A percentile compares a stretch with the other conserved stretches of the same genome.
Evolutionary conservation across 805 yeast species (phyloP).

Genomic region (Wickerhamomyces silvicola): DNA sequence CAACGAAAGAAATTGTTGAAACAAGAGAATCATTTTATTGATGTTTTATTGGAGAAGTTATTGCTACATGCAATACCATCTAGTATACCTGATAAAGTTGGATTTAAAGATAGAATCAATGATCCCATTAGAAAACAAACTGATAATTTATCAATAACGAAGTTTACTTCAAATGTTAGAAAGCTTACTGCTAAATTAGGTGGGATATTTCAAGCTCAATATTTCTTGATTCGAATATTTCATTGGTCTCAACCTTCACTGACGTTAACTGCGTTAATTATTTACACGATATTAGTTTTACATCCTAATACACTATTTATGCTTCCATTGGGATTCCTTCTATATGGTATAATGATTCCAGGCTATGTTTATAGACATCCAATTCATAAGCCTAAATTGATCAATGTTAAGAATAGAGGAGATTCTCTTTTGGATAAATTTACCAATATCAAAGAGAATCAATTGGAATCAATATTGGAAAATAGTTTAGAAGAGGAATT

Average conservation of each 20-base stretch:
- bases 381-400: constrained; percentile 35
- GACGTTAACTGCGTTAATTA: constrained; percentile 52
- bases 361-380: constrained; percentile 70
- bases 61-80: constrained; percentile 43
- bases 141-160: constrained; percentile 52
- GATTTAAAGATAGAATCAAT: constrained; percentile 33
- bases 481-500: constrained; percentile 6
- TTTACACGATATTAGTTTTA: constrained; percentile 61
- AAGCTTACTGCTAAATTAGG: constrained; percentile 50
- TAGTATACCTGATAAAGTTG: constrained; percentile 41
- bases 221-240: constrained; percentile 49
- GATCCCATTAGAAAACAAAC: constrained; percentile 39
- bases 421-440: constrained; percentile 42
- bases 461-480: constrained; percentile 11
- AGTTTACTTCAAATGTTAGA: constrained; percentile 51
- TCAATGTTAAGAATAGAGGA: constrained; percentile 43
- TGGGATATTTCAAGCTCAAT: constrained; percentile 52
- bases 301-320: constrained; percentile 65
- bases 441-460: constrained; percentile 29
- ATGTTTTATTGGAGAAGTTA: constrained; percentile 47
- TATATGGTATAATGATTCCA: constrained; percentile 59
- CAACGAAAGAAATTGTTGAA: constrained; percentile 9
- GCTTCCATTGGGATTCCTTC: constrained; percentile 51
- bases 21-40: constrained; percentile 45
- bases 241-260: constrained; percentile 74